Conservation (phyloP, 2,329 filamentous ascomycete species). For the Pseudocercospora fuligena region DNA sequence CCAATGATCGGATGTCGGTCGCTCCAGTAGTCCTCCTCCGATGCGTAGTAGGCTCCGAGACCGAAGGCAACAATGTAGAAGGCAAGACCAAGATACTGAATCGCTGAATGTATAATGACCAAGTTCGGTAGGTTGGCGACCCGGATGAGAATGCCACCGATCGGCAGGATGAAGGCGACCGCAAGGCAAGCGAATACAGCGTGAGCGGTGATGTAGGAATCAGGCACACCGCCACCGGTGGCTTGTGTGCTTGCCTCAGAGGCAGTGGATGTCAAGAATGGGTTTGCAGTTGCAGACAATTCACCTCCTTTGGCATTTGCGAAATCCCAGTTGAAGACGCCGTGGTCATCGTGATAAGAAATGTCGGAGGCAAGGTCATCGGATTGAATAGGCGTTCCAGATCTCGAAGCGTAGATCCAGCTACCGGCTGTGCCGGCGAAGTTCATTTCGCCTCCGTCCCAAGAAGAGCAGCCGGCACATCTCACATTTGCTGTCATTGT, state of each 20-base stretch:
- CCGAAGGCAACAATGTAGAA: constrained; percentile 56
- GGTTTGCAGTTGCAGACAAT: constrained; percentile 45
- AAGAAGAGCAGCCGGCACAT: constrained; percentile 59
- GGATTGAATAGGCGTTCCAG: constrained; percentile 55
- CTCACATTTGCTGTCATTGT: constrained; percentile 62
- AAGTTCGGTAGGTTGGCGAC: constrained; percentile 50
- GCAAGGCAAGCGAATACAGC: constrained; percentile 51
- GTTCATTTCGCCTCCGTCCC: constrained; percentile 58
- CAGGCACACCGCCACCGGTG: neutral
- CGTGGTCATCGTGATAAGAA: constrained; percentile 50
- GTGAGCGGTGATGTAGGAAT: constrained; percentile 46
- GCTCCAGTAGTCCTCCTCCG: constrained; percentile 42
- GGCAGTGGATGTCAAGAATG: constrained; percentile 41
- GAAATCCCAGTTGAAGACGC: constrained; percentile 53
- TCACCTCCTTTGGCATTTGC: constrained; percentile 55
- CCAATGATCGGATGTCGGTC: constrained; percentile 60
- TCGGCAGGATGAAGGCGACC: constrained; percentile 52
- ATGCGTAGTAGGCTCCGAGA: constrained; percentile 49
- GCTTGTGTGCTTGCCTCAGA: constrained; percentile 16
- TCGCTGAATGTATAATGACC: constrained; percentile 50
- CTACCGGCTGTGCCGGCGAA: constrained; percentile 48
- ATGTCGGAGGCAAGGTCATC: constrained; percentile 52
- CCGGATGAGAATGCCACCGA: constrained; percentile 52
- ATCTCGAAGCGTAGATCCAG: constrained; percentile 58
- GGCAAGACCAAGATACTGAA: constrained; percentile 56